Evolutionary conservation across 2,329 filamentous ascomycete species (phyloP).

Genomic region (Arachnomyces sp.): DNA sequence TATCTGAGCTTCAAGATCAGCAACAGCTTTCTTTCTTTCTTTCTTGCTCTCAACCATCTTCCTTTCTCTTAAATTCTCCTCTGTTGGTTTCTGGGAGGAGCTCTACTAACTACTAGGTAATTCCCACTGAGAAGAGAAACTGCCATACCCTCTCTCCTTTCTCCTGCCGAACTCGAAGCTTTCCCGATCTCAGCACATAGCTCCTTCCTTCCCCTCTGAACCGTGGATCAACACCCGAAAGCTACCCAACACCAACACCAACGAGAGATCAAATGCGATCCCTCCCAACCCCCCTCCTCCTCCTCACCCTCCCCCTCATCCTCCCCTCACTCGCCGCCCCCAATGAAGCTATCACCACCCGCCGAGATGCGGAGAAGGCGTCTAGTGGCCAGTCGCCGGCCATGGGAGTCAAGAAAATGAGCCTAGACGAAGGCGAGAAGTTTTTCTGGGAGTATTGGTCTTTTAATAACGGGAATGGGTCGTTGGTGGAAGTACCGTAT

Average conservation of each 20-base stretch:
- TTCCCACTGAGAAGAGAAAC: no score
- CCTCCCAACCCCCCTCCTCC: background rate
- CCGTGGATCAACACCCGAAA: background rate
- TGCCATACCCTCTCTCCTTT: constrained; percentile 22
- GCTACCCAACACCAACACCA: background rate
- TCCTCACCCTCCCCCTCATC: no score
- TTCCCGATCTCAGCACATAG: no score
- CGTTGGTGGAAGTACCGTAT: constrained; percentile 5
- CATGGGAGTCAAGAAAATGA: constrained; percentile 38
- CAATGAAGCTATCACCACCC: no score
- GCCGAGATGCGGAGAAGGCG: constrained; percentile 21
- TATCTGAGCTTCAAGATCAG: no score
- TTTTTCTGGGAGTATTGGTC: constrained; percentile 42
- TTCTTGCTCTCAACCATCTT: no score
- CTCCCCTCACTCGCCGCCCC: no score
- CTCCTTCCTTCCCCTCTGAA: background rate
- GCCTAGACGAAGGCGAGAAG: constrained; percentile 39
- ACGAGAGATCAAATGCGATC: background rate
- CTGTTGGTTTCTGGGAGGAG: no score
- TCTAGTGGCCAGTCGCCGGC: constrained; percentile 14
- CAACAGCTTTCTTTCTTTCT: background rate
- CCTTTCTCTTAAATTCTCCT: no score
- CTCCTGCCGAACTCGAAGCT: no score
- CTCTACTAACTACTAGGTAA: no score
- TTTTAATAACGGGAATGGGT: constrained; percentile 20